Conservation (phyloP, 2,329 filamentous ascomycete genomes). For the Pestalotiopsis sp. region DNA sequence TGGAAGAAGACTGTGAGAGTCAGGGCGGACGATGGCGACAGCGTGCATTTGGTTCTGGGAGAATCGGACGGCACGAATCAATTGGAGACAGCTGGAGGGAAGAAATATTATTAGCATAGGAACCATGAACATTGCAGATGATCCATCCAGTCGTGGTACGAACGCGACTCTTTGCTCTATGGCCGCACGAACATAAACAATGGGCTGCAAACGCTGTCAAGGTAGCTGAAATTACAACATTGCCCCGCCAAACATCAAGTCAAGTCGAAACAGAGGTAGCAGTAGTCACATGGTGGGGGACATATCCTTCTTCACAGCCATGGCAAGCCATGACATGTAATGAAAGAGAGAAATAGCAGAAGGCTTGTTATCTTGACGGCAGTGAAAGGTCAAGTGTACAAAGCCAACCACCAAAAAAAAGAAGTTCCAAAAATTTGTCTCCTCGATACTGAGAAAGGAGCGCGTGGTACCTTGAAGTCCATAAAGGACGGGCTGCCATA, state of each 20-base stretch:
- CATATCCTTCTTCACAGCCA: background rate
- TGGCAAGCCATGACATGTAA: background rate
- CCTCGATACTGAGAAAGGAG: background rate
- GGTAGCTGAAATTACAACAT: too few relatives aligned
- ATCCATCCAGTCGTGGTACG: background rate
- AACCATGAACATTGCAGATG: background rate
- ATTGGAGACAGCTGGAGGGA: background rate
- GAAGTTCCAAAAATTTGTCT: background rate
- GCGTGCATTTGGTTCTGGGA: background rate
- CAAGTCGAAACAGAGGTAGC: background rate
- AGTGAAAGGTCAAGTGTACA: background rate
- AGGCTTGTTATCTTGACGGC: background rate
- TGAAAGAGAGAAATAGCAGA: background rate
- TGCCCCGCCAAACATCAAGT: too few relatives aligned
- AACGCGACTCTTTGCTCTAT: too few relatives aligned
- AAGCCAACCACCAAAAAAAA: background rate
- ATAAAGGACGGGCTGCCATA: background rate
- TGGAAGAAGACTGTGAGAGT: background rate
- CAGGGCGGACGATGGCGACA: background rate
- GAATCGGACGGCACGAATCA: background rate
- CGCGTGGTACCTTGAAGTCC: background rate
- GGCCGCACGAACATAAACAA: too few relatives aligned
- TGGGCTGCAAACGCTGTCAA: too few relatives aligned
- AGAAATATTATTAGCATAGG: background rate
- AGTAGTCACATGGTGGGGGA: background rate